Base-by-base conservation (phyloP, 768 basidiomycete genomes). In the Lentinula guzmanii region DNA sequence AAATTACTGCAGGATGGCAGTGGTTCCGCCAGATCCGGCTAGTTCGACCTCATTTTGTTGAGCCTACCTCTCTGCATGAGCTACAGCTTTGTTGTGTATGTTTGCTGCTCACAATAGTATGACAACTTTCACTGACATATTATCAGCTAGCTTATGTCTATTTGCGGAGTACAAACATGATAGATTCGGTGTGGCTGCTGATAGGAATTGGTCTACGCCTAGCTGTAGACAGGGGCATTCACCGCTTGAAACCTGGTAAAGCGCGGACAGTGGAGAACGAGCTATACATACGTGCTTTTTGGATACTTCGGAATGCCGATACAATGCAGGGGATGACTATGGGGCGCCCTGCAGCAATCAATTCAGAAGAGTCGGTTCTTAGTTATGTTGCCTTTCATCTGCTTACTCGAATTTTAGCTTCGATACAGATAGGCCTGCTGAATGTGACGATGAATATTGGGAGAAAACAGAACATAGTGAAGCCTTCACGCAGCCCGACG, bases 361-460 rank as follows among this genome's bases (percentile, higher is more conserved):
- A 85, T 8, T 79, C 82, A 53, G 58, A 53, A 53, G 75, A 75
- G 64, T 80, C 78, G 61, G 63, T 24, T 5, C 37, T 35, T 33
- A 4, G 8, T 15, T 8, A 52, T 34, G 28, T 48, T 31, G 37
- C 45, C 8, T 28, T 5, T 60, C 7, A 7, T 21, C 16, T 16
- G 35, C 37, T 58, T 13, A 52, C 24, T 28, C 28, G 28, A 13
- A 9, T 24, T 11, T 5, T 5, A 64, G 61, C 24, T 76, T 81
- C 64, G 80, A 82, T 56, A 70, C 76, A 9, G 81, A 82, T 54
- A 74, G 76, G 33, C 83, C 84, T 0, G 68, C 80, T 1, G 79
- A 80, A 48, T 81, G 84, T 11, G 84, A 85, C 61, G 84, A 85
- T 65, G 83, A 83, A 52, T 58, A 52, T 21, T 64, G 63, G 63